Base-by-base conservation (phyloP, 2,329 filamentous ascomycete genomes). In the Exophiala phaeomuriformis region DNA sequence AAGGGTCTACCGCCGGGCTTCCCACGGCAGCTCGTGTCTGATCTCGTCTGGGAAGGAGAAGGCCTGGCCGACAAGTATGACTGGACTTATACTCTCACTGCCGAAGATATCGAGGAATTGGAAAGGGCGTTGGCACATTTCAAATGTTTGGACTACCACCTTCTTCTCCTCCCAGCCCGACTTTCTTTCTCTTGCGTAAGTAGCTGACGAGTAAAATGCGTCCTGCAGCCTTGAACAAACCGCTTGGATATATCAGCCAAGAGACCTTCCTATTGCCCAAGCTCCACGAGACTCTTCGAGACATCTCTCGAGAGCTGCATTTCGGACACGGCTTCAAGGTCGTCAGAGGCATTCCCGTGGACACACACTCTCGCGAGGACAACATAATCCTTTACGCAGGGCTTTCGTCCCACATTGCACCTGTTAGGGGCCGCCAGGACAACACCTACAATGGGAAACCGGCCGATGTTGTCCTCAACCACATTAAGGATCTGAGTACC, bases 401-500 rank as follows among this genome's bases (percentile, higher is more conserved):
- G 0, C 57, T 75, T 1, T 72, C 72, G 1, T 69, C 70, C 4
- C 69, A 75, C 53, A 65, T 75, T 43, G 73, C 65, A 31, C 58
- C 60, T 5, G 60, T 68, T 6, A 63, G 72, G 2, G 74, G 69
- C 3, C 67, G 70, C 2, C 73, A 76, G 56, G 69, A 74, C 61
- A 69, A 68, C 40, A 69, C 69, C 19, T 71, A 68, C 52, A 60
- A 74, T 1, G 76, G 75, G 10, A 59, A 68, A n/a, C 69, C 70
- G 0, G 75, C 75, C 1, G 77, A 80, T 42, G 76, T 80, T 0
- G 75, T 81, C 4, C 65, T 82, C 1, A 70, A 75, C 2, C 82
- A 86, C 57, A 81, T 86, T 67, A 85, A 81, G 64, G 82, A 86
- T 58, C 69, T 86, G 5, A 70, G 63, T 19, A 72, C 67, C 1